Conservation (phyloP, 257 asterid species). For the Nicotiana noctiflora region DNA sequence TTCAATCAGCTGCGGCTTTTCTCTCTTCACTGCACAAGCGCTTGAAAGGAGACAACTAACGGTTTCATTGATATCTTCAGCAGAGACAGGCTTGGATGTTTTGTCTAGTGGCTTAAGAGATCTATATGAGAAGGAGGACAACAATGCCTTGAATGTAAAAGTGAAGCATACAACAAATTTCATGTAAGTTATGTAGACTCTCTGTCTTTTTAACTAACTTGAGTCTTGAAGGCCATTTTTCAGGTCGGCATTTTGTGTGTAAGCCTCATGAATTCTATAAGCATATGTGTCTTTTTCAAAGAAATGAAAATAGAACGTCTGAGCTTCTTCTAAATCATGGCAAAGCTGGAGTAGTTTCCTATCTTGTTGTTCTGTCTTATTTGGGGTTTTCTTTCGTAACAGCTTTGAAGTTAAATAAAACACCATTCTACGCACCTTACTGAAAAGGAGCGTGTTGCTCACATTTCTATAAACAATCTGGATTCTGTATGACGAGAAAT, state of each 20-base stretch:
- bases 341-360: not conserved
- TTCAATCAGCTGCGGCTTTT: slow-evolving; percentile 26
- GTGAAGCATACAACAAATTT: slow-evolving; percentile 11
- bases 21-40: slow-evolving; percentile 33
- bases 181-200: slow-evolving; percentile 31
- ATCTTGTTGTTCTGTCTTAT: not conserved
- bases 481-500: not conserved
- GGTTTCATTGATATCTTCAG: slow-evolving; percentile 35
- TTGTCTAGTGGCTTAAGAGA: slow-evolving; percentile 31
- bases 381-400: not conserved
- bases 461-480: not conserved
- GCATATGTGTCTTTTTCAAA: not conserved
- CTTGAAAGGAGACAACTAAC: slow-evolving; percentile 41
- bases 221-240: not conserved
- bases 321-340: not conserved
- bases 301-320: not conserved
- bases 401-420: not conserved
- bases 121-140: slow-evolving; percentile 24
- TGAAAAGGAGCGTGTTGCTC: not conserved
- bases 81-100: slow-evolving; percentile 41
- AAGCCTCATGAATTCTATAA: not conserved
- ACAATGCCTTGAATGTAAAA: slow-evolving; percentile 18
- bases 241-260: not conserved
- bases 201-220: not conserved
- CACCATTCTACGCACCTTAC: not conserved